phyloP scores from a whole-genome alignment of 2,329 filamentous ascomycete genomes.

The Xylaria sp. region DNA sequence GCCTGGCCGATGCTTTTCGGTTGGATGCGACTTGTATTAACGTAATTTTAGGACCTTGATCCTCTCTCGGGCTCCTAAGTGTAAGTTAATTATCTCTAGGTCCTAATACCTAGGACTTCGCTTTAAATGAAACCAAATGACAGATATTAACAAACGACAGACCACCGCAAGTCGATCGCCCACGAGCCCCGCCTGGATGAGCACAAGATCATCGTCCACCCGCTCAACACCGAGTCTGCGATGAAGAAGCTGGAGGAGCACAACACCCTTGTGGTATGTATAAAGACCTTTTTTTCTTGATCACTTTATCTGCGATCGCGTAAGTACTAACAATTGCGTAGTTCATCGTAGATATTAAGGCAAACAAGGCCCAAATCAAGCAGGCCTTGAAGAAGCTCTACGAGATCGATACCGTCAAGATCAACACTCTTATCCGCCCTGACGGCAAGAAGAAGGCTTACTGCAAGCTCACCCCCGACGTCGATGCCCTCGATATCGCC shows the following conservation, averaged over 20 bases:
- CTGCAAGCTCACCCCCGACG: conserved; percentile 92
- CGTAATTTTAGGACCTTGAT: conserved; percentile 29
- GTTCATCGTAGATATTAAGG: conserved; percentile 96
- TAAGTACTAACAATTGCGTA: conserved; percentile 34
- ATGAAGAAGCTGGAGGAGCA: conserved; percentile 99
- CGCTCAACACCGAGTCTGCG: conserved; percentile 93
- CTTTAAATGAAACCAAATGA: background rate
- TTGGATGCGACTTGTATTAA: conserved; percentile 19
- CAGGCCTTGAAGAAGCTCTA: conserved; percentile 98
- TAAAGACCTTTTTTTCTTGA: background rate
- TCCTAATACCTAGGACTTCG: background rate
- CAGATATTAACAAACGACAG: conserved; percentile 54
- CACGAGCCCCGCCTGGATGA: conserved; percentile 92
- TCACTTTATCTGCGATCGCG: background rate
- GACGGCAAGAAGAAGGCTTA: conserved; percentile 87
- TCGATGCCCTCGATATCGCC: conserved; percentile 98
- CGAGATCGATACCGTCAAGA: conserved; percentile 97
- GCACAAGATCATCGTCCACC: conserved; percentile 97
- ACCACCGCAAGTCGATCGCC: conserved; percentile 94
- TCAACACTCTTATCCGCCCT: conserved; percentile 94
- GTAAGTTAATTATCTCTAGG: conserved; percentile 14
- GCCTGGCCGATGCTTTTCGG: background rate
- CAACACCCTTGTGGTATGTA: conserved; percentile 79
- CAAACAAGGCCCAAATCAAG: conserved; percentile 99
- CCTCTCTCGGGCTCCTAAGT: conserved; percentile 36